Conservation (phyloP, 2,329 filamentous ascomycete genomes). For the Drechslera avenae region DNA sequence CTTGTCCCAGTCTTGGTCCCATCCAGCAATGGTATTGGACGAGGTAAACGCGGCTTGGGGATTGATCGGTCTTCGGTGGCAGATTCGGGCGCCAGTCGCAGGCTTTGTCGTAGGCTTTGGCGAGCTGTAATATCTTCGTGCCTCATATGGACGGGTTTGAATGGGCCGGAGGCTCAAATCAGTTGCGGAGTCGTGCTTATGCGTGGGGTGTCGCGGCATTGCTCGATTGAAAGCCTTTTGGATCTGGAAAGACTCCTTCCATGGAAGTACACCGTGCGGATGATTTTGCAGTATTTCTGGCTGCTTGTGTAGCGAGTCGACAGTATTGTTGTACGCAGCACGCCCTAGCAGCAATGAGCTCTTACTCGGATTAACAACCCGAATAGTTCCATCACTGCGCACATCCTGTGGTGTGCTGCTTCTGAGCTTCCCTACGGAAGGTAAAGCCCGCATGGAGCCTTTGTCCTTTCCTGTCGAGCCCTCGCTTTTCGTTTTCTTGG, state of each 20-base stretch:
- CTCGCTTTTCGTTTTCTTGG: neutral
- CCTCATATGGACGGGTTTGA: neutral
- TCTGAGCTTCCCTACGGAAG: constrained; percentile 8
- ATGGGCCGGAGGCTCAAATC: constrained; percentile 8
- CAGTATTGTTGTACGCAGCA: neutral
- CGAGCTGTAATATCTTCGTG: neutral
- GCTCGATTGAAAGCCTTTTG: constrained; percentile 4
- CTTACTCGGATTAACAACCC: constrained; percentile 7
- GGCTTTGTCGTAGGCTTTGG: neutral
- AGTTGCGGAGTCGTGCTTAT: constrained; percentile 10
- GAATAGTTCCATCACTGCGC: constrained; percentile 7
- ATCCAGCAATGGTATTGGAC: constrained; percentile 1
- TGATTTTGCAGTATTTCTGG: neutral
- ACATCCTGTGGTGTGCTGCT: neutral
- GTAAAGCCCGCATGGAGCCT: constrained; percentile 2
- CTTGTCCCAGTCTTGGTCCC: constrained; percentile 14
- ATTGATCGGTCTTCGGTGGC: neutral
- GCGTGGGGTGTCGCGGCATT: neutral
- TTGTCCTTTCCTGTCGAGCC: neutral
- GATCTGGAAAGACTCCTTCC: constrained; percentile 12
- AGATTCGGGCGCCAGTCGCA: neutral
- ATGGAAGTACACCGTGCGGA: constrained; percentile 7
- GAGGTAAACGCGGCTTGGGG: neutral
- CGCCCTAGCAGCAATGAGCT: constrained; percentile 6
- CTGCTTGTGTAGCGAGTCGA: neutral